Conservation (phyloP, 2,329 filamentous ascomycete species). For the Diaporthe helianthi region DNA sequence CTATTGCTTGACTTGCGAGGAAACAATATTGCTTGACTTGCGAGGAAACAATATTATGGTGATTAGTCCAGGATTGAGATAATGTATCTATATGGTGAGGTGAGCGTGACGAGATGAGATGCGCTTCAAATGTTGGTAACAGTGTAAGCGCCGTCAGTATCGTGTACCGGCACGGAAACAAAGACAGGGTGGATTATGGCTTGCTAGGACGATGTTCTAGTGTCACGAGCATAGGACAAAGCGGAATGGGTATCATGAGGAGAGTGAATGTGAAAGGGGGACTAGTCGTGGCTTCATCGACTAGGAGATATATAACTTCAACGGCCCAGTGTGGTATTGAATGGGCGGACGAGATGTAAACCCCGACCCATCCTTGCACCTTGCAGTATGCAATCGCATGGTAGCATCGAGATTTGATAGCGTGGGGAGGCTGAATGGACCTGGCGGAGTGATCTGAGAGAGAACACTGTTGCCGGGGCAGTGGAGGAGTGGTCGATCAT, state of each 20-base stretch:
- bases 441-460: slow-evolving; percentile 8
- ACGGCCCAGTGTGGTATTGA: slow-evolving; percentile 3
- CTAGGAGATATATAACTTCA: slow-evolving; percentile 18
- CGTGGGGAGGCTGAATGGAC: slow-evolving; percentile 26
- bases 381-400: slow-evolving; percentile 11
- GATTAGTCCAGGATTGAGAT: background rate
- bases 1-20: background rate
- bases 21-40: background rate
- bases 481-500: background rate
- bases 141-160: background rate
- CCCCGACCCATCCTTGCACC: slow-evolving; percentile 20
- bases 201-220: background rate
- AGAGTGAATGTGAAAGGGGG: background rate
- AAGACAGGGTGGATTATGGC: background rate
- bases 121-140: no score
- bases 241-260: slow-evolving; percentile 21
- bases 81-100: background rate
- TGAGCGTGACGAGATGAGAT: background rate
- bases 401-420: slow-evolving; percentile 18
- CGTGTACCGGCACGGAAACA: slow-evolving; percentile 11
- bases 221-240: background rate
- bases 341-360: background rate
- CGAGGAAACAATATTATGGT: no score
- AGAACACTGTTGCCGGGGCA: slow-evolving; percentile 1
- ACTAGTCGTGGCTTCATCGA: slow-evolving; percentile 23